phyloP scores from a whole-genome alignment of 371 early-diverging fungal genomes.

The Capniomyces stellatus region DNA sequence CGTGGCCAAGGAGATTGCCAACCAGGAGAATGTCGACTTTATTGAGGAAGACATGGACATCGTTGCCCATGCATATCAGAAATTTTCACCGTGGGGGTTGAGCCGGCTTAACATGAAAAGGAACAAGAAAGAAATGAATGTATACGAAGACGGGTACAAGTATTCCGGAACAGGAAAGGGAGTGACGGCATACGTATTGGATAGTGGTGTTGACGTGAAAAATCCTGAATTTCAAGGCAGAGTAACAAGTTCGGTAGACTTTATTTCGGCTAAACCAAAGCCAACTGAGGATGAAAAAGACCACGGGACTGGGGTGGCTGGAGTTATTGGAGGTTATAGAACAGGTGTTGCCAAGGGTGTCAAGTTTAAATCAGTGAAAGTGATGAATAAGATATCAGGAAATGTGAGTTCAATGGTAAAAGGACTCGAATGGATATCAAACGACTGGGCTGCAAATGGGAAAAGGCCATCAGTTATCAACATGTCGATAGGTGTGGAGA shows the following conservation, averaged over 20 bases:
- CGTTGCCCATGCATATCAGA: background rate
- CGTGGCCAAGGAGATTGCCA: background rate
- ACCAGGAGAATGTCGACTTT: background rate
- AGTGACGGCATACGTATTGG: background rate
- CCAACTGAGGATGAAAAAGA: background rate
- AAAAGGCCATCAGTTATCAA: background rate
- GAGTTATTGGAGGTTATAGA: slow-evolving; percentile 2
- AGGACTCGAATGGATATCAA: background rate
- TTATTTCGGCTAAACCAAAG: background rate
- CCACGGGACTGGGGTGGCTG: background rate
- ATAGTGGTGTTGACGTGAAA: background rate
- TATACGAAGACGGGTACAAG: background rate
- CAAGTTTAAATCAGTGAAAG: background rate
- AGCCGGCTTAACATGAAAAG: background rate
- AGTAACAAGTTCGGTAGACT: background rate
- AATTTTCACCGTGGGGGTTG: slow-evolving; percentile 1
- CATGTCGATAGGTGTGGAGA: background rate
- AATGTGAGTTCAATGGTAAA: background rate
- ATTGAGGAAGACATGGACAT: slow-evolving; percentile 1
- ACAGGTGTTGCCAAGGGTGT: background rate
- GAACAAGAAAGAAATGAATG: background rate
- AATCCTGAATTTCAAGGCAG: background rate
- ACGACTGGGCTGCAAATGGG: background rate
- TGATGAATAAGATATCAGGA: background rate
- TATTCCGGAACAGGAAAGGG: background rate